phyloP scores from a whole-genome alignment of 192 early-diverging fungal species.

The Entrophospora sp. region DNA sequence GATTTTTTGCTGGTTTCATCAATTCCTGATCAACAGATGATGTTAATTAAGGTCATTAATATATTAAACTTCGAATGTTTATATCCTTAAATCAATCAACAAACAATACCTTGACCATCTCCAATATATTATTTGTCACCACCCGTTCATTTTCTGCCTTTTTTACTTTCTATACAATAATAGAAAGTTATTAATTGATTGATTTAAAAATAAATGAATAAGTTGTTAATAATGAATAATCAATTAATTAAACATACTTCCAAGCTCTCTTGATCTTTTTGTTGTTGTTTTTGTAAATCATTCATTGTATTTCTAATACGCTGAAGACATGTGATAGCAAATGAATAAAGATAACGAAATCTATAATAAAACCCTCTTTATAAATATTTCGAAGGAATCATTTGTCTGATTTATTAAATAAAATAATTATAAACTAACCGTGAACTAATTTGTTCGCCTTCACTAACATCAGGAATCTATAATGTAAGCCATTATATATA shows the following conservation, averaged over 20 bases:
- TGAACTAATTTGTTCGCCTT: not conserved
- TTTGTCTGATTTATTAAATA: too few relatives aligned
- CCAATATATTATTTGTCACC: conserved; percentile 8
- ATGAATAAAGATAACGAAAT: not conserved
- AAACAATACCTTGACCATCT: conserved; percentile 12
- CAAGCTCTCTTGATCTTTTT: conserved; percentile 3
- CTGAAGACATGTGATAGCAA: not conserved
- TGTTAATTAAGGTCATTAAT: not conserved
- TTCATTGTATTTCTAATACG: conserved; percentile 10
- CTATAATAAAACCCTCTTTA: not conserved
- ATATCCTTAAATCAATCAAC: not conserved
- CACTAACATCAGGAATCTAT: not conserved
- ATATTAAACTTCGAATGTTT: not conserved
- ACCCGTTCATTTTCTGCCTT: not conserved
- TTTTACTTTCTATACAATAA: conserved; percentile 7
- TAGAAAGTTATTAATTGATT: too few relatives aligned
- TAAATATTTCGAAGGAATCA: not conserved
- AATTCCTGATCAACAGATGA: not conserved
- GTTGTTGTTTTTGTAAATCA: conserved; percentile 2
- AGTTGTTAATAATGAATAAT: not conserved
- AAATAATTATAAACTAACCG: conserved; percentile 2
- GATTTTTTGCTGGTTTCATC: not conserved
- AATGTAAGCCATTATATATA: not conserved
- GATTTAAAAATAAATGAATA: not conserved
- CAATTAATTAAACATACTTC: not conserved